Base-by-base conservation (phyloP, 345 rosid species). In the Linum lewisii region DNA sequence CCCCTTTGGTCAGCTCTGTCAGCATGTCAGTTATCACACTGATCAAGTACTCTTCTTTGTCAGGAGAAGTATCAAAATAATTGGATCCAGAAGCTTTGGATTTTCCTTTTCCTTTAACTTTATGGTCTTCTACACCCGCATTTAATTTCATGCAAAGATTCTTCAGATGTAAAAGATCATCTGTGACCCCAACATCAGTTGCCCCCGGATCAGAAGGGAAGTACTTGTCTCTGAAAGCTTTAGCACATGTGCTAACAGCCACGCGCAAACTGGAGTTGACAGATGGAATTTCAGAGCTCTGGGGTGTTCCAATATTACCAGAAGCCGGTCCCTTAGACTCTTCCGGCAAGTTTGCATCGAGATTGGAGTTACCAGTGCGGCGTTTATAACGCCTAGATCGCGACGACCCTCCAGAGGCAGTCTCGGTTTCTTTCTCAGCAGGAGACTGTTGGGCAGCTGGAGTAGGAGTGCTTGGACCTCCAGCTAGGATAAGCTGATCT, bases 371-470 rank as follows among this genome's bases (percentile, higher is more conserved):
- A 66, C 82, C 78, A 79, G 75, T 75, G 47, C 99, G 87, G 19
- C 91, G 91, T 68, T 93, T 85, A 56, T 84, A 87, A 55, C 97
- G 90, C 78, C 96, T 80, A 38, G 97, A 83, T 59, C 97, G 92
- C 21, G 87, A 87, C 34, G 87, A 82, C 7, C 77, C 59, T 66
- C 88, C 93, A 24, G 86, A 53, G 21, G 74, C 71, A 63, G 82
- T 73, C 54, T 90, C 96, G 72, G 75, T 88, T 59, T 90, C 95
- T 87, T 80, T 87, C 34, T 94, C 95, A 63, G 70, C 71, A 24
- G 85, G 57, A 61, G 87, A 29, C 34, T 29, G 34, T 8, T 29
- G 75, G 42, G 73, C 76, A 70, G 78, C 82, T 49, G 77, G 49
- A 72, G 83, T 53, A 60, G 67, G 51, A 7, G 69, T 54, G 63